Percentiles rank a stretch among this genome's conserved stretches.
Conservation (phyloP, 768 basidiomycete species). For the Boletus subcaerulescens region DNA sequence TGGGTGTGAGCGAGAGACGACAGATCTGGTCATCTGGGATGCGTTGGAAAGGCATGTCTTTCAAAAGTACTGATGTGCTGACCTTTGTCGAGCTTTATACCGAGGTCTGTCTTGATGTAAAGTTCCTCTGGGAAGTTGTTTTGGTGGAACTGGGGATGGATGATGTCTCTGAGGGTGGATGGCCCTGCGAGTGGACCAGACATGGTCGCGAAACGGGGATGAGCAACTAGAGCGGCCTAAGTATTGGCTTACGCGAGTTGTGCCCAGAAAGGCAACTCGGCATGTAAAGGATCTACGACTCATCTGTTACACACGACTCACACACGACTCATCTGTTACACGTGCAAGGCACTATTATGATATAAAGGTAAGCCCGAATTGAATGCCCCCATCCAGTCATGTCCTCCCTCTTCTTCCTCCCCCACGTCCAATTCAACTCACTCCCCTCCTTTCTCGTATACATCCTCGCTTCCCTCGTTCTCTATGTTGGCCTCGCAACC, state of each 20-base stretch:
- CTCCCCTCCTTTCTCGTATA: conserved; percentile 3
- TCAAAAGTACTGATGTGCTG: neutral
- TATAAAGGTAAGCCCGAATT: neutral
- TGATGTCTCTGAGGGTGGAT: conserved; percentile 61
- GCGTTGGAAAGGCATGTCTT: neutral
- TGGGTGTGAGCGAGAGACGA: conserved; percentile 71
- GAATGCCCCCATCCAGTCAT: neutral
- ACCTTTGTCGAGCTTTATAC: conserved; percentile 93
- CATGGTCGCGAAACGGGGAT: conserved; percentile 7
- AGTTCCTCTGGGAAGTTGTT: conserved; percentile 81
- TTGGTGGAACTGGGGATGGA: conserved; percentile 92
- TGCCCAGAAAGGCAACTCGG: neutral
- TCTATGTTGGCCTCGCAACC: conserved; percentile 9
- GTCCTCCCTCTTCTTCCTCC: neutral
- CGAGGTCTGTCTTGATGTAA: conserved; percentile 78
- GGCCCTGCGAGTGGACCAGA: conserved; percentile 55
- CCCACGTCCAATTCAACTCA: neutral
- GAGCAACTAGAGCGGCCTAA: neutral
- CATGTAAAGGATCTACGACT: neutral
- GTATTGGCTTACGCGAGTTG: neutral
- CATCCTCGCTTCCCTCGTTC: conserved; percentile 6
- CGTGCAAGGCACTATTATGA: neutral
- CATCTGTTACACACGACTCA: neutral
- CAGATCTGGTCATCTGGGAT: conserved; percentile 90
- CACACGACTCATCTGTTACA: neutral